A percentile compares a stretch with the other conserved stretches of the same genome.
These are phyloP conservation scores for Botryotinia calthae DNA, from an alignment of 2,329 filamentous ascomycete genomes.

Conservation along the genomic window DNA sequence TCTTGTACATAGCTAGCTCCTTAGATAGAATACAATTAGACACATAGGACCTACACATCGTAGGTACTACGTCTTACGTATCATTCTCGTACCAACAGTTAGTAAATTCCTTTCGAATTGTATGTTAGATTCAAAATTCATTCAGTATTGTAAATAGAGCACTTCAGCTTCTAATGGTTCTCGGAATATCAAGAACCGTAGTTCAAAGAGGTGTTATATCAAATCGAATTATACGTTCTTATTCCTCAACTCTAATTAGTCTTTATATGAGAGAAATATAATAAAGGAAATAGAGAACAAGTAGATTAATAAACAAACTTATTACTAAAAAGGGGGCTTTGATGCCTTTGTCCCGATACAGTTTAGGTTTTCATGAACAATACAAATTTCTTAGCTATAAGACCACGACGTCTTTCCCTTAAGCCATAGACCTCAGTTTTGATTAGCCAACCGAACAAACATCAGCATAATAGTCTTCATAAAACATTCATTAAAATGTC, in stretches of 20 bases:
- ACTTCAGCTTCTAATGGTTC: not conserved
- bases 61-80: no score
- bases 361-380: not conserved
- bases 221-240: not conserved
- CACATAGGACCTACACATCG: no score
- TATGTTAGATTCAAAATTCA: no score
- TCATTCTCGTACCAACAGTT: no score
- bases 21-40: no score
- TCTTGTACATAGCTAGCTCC: no score
- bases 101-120: no score
- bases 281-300: not conserved
- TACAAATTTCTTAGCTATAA: not conserved
- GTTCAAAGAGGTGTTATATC: not conserved
- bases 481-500: not conserved
- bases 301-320: not conserved
- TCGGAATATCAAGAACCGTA: not conserved
- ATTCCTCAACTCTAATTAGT: not conserved
- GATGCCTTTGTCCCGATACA: not conserved
- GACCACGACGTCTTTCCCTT: not conserved
- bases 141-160: not conserved
- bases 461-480: not conserved
- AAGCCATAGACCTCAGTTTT: not conserved
- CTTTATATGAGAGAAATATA: accelerated
- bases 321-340: not conserved
- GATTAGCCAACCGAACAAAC: accelerated